These are phyloP conservation scores for Toxoplasma gondii DNA, from an alignment of 169 alveolate species.

Conservation along the genomic window DNA sequence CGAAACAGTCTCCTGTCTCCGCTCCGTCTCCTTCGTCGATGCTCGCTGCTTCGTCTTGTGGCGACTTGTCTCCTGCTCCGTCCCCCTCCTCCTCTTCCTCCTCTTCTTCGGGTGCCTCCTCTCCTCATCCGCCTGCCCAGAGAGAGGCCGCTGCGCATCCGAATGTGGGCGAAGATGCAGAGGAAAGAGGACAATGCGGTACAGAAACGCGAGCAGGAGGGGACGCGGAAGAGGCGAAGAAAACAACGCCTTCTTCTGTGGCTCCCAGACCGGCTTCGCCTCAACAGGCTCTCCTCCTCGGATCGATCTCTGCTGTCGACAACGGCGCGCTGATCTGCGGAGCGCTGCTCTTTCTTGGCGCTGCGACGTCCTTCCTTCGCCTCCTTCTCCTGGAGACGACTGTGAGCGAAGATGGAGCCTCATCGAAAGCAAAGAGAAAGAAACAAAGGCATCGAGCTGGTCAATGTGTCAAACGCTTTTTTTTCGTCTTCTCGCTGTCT, in stretches of 20 bases:
- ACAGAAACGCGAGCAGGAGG: background rate
- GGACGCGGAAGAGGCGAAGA: background rate
- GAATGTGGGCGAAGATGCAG: background rate
- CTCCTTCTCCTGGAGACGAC: slow-evolving; percentile 49
- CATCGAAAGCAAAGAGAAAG: background rate
- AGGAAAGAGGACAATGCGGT: background rate
- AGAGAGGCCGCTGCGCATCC: too few relatives aligned
- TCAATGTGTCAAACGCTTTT: too few relatives aligned
- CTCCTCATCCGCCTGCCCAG: background rate
- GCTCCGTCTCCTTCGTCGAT: background rate
- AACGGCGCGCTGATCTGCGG: slow-evolving; percentile 22
- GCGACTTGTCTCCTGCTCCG: background rate
- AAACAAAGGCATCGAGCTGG: too few relatives aligned
- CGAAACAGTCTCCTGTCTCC: background rate
- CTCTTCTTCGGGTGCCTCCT: background rate
- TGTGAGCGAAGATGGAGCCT: background rate
- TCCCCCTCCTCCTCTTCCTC: background rate
- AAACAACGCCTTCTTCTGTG: background rate
- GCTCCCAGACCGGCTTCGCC: background rate
- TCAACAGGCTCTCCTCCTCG: background rate
- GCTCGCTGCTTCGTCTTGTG: background rate
- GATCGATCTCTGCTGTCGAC: background rate
- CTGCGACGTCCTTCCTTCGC: slow-evolving; percentile 40
- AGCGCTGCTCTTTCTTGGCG: slow-evolving; percentile 40
- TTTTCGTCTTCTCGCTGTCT: too few relatives aligned